Percentiles rank a stretch among this genome's conserved stretches.
Evolutionary conservation across 208 protist species (phyloP).

Genomic region (Acanthamoeba divionensis): DNA sequence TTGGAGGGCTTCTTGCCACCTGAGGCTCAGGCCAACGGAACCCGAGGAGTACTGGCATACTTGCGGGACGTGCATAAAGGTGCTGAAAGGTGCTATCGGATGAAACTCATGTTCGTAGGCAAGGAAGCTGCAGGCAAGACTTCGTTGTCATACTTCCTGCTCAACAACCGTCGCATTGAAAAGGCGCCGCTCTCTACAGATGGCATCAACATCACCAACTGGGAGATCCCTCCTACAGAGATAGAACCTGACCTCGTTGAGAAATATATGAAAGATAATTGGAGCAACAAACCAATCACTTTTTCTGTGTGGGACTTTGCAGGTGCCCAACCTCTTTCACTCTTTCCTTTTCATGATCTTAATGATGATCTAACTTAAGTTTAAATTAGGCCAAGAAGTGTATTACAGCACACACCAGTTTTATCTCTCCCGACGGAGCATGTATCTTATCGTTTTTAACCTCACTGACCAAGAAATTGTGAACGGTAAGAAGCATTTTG

Average conservation of each 20-base stretch:
- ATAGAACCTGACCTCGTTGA: slow-evolving; percentile 27
- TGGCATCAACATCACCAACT: slow-evolving; percentile 42
- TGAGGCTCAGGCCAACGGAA: slow-evolving; percentile 41
- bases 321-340: neutral
- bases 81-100: slow-evolving; percentile 40
- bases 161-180: slow-evolving; percentile 39
- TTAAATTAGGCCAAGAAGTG: neutral
- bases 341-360: neutral
- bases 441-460: slow-evolving; percentile 59
- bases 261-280: slow-evolving; percentile 53
- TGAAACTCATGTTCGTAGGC: slow-evolving; percentile 59
- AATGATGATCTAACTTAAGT: neutral
- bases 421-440: slow-evolving; percentile 39
- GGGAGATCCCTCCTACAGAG: slow-evolving; percentile 6
- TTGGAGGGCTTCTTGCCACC: slow-evolving; percentile 25
- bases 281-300: slow-evolving; percentile 25
- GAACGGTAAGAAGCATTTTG: slow-evolving; percentile 21
- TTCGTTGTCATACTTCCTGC: slow-evolving; percentile 53
- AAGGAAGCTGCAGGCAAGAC: slow-evolving; percentile 52
- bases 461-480: slow-evolving; percentile 51
- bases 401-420: slow-evolving; percentile 56
- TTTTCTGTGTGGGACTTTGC: slow-evolving; percentile 57
- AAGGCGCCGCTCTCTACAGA: slow-evolving; percentile 6
- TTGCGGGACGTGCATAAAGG: slow-evolving; percentile 30
- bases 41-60: slow-evolving; percentile 26